Evolutionary conservation across 345 rosid species (phyloP).

Genomic region (Syzygium aromaticum): DNA sequence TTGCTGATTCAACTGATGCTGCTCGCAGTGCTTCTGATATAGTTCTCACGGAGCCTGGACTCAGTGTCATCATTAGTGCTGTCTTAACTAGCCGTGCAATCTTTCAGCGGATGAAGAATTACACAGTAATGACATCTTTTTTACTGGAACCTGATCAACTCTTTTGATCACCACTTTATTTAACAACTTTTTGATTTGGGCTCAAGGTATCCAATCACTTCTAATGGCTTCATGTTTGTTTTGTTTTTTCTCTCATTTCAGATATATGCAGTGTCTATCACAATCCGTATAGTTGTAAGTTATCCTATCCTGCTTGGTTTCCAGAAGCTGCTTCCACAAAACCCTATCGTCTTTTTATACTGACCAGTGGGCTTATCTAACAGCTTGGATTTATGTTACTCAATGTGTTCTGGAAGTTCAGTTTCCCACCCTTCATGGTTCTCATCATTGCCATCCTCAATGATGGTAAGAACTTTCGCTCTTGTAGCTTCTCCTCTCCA

Average conservation of each 20-base stretch:
- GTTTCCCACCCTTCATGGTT: conserved; percentile 89
- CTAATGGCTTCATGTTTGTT: conserved; percentile 1
- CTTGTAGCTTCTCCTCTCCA: background rate
- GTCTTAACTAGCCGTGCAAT: conserved; percentile 93
- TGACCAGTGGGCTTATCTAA: background rate
- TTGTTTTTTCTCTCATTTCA: conserved; percentile 3
- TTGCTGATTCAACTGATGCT: conserved; percentile 91
- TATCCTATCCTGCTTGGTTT: background rate
- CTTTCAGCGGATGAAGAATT: conserved; percentile 91
- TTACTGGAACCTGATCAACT: background rate
- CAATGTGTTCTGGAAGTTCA: conserved; percentile 53
- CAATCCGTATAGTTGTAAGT: conserved; percentile 79
- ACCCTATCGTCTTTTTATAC: background rate
- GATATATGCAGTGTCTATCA: conserved; percentile 85
- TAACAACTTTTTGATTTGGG: background rate
- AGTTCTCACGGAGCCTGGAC: conserved; percentile 86
- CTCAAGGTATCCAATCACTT: background rate
- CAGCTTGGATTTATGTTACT: conserved; percentile 78
- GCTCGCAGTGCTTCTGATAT: conserved; percentile 90
- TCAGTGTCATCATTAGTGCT: conserved; percentile 87
- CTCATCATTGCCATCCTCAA: conserved; percentile 78
- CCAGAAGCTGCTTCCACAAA: background rate
- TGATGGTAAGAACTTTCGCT: conserved; percentile 31
- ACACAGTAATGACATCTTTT: conserved; percentile 36
- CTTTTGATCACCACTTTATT: background rate